These are phyloP conservation scores for Gamarada debralockiae DNA, from an alignment of 495 filamentous ascomycete species.

Conservation along the genomic window DNA sequence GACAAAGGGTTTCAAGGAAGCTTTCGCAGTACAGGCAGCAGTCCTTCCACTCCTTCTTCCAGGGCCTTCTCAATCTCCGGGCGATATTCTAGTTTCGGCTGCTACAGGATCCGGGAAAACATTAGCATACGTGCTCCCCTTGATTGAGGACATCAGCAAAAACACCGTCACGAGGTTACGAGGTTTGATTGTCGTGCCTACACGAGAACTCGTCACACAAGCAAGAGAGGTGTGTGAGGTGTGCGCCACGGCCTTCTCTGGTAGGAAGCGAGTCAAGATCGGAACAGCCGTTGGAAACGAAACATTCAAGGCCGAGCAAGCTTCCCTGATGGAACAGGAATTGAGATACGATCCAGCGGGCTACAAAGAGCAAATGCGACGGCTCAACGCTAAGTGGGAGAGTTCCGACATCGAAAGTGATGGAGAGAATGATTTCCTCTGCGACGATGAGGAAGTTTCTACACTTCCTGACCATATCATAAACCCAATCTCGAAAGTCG, in stretches of 20 bases:
- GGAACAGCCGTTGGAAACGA: constrained; percentile 79
- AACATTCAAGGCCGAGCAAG: constrained; percentile 71
- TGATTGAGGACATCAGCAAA: constrained; percentile 67
- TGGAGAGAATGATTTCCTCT: constrained; percentile 24
- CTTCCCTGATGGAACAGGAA: constrained; percentile 23
- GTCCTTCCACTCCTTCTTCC: constrained; percentile 75
- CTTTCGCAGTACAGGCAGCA: constrained; percentile 81
- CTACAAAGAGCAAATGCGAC: constrained; percentile 33
- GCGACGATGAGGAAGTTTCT: constrained; percentile 27
- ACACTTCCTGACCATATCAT: constrained; percentile 58
- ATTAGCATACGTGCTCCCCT: constrained; percentile 81
- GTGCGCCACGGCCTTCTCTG: constrained; percentile 47
- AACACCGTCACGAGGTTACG: constrained; percentile 58
- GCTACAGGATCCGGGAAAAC: constrained; percentile 95
- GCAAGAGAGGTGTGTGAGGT: constrained; percentile 68
- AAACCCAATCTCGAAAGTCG: constrained; percentile 62
- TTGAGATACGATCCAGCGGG: constrained; percentile 48
- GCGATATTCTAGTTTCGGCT: constrained; percentile 84
- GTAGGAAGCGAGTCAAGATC: constrained; percentile 63
- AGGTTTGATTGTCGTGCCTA: constrained; percentile 82
- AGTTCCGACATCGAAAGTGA: constrained; percentile 14
- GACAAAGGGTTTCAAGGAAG: constrained; percentile 62
- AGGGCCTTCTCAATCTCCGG: constrained; percentile 43
- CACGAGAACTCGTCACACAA: constrained; percentile 83
- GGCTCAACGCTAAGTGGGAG: constrained; percentile 26